Conservation (phyloP, 805 yeast species). For the Komagataella pseudopastoris region DNA sequence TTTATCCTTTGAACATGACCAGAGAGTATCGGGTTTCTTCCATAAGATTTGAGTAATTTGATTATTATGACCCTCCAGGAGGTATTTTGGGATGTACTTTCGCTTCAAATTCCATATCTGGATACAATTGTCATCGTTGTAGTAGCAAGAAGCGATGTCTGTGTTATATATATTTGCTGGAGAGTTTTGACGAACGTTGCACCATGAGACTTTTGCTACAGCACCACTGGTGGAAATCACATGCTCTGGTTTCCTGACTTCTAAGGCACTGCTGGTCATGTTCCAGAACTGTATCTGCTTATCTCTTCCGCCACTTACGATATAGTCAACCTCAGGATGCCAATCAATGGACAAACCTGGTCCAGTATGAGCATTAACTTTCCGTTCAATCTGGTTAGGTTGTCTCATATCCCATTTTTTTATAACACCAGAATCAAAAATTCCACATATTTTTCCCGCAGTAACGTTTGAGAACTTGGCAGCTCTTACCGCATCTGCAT, state of each 20-base stretch:
- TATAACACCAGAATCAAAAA: conserved; percentile 83
- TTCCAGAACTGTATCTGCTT: conserved; percentile 72
- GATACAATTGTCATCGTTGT: conserved; percentile 59
- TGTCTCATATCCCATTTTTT: conserved; percentile 77
- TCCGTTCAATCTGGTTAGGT: conserved; percentile 47
- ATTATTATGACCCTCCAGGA: conserved; percentile 32
- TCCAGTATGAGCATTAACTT: conserved; percentile 80
- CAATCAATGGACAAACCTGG: conserved; percentile 83
- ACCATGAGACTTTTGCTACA: conserved; percentile 66
- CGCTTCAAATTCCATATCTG: conserved; percentile 60
- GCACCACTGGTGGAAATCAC: conserved; percentile 68
- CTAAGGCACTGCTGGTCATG: conserved; percentile 24
- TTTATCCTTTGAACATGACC: conserved; percentile 40
- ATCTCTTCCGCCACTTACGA: conserved; percentile 90
- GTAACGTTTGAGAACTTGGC: conserved; percentile 41
- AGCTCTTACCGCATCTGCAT: conserved; percentile 57
- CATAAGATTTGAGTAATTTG: conserved; percentile 46
- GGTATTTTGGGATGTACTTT: conserved; percentile 55
- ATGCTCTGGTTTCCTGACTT: conserved; percentile 44
- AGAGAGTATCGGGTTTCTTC: conserved; percentile 29
- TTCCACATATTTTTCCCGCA: conserved; percentile 50
- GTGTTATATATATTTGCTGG: conserved; percentile 29
- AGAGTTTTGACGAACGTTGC: conserved; percentile 22
- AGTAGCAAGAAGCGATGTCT: conserved; percentile 60
- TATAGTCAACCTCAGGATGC: conserved; percentile 72